A percentile compares a stretch with the other conserved stretches of the same genome.
Evolutionary conservation across 805 yeast genomes (phyloP).

Genomic region (Cyberlindnera subsufficiens): DNA sequence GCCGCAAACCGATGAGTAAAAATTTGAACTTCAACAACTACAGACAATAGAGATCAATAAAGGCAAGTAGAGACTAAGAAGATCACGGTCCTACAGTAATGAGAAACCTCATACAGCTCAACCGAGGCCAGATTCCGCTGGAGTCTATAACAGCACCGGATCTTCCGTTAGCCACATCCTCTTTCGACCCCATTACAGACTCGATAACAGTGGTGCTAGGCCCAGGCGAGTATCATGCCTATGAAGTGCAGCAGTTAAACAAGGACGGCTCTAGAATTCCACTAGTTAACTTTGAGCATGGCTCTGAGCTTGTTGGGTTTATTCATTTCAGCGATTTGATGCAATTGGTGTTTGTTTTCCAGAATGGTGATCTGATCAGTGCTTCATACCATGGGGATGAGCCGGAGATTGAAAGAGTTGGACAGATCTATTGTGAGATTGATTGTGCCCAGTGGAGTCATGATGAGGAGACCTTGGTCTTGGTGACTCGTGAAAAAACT

Average conservation of each 20-base stretch:
- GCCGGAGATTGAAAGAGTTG: slow-evolving; percentile 64
- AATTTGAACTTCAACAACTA: neutral
- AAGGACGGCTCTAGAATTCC: slow-evolving; percentile 54
- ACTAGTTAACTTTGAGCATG: slow-evolving; percentile 56
- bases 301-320: slow-evolving; percentile 44
- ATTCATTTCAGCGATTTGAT: slow-evolving; percentile 65
- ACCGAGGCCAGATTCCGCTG: slow-evolving; percentile 47
- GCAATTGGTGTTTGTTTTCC: slow-evolving; percentile 60
- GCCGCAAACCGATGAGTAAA: slow-evolving; percentile 6
- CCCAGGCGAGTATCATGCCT: slow-evolving; percentile 43
- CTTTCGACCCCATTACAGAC: slow-evolving; percentile 71
- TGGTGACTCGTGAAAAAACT: slow-evolving; percentile 58
- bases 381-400: slow-evolving; percentile 54
- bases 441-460: slow-evolving; percentile 79
- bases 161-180: slow-evolving; percentile 44
- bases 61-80: neutral
- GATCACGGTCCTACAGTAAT: slow-evolving; percentile 19
- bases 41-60: no score
- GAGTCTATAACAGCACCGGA: slow-evolving; percentile 61
- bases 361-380: slow-evolving; percentile 68
- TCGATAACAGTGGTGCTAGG: slow-evolving; percentile 62
- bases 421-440: slow-evolving; percentile 75
- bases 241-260: slow-evolving; percentile 74
- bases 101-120: slow-evolving; percentile 47
- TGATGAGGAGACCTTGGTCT: slow-evolving; percentile 79